Base-by-base conservation (phyloP, 2,329 filamentous ascomycete species). In the Graphiopsis chlorocephala region DNA sequence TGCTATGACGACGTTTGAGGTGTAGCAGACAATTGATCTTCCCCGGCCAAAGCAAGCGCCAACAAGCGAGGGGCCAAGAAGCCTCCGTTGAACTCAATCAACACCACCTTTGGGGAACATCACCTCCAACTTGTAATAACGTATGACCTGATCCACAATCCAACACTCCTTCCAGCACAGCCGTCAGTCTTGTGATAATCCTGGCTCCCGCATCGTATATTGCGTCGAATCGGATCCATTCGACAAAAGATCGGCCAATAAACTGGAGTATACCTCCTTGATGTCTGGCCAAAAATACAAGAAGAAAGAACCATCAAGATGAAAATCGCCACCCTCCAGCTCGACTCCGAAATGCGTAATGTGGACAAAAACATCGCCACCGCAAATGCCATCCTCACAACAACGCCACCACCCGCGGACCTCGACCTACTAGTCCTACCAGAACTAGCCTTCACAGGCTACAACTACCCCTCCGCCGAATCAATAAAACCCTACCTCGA, bases 391-490 rank as follows among this genome's bases (percentile, higher is more conserved):
- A 81, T 93, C 4, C 78, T 94, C 12, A 81, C 0, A 77, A 82
- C 6, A 78, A 82, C 0, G 1, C 78, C 64, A 38, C 61, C 53
- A 55, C 56, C 65, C 25, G 23, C 48, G 10, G 66, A 83, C n/a
- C 73, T 93, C 1, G 89, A 92, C 72, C 81, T 93, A 31, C 80
- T 95, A 0, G 86, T 94, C 0, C 78, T 94, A 0, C 90, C 91
- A 0, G 91, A 94, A 73, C 79, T 94, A 75, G 89, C 91, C 1
- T 92, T 94, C 72, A 84, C 73, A 86, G 90, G 91, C 31, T 95
- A 93, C 79, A 93, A 93, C 74, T 94, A 93, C 79, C 83, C 85
- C 48, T 90, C 88, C 0, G 75, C 91, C 2, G 79, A 84, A 33
- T 83, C 91, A 1, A 92, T 94, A 50, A 77, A 78, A 1, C 89